Evolutionary conservation across 2,329 filamentous ascomycete genomes (phyloP).

Genomic region (Cladosporium sp.): DNA sequence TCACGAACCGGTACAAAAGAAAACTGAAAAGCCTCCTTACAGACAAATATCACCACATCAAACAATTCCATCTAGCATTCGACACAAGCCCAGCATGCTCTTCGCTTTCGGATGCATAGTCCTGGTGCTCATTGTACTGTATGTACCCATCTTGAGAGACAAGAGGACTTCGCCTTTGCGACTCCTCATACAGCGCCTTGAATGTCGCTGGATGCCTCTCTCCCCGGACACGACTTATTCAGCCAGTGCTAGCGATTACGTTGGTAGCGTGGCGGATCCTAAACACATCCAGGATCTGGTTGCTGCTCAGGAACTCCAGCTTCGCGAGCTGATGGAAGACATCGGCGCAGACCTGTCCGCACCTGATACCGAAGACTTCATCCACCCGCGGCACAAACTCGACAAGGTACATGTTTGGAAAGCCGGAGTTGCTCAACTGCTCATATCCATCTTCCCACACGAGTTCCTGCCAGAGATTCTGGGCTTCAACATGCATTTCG

Average conservation of each 20-base stretch:
- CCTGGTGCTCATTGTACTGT: not conserved
- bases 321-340: constrained; percentile 34
- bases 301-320: not conserved
- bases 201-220: not conserved
- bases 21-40: not conserved
- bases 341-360: constrained; percentile 37
- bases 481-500: constrained; percentile 54
- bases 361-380: constrained; percentile 35
- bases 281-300: not conserved
- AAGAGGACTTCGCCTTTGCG: not conserved
- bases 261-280: not conserved
- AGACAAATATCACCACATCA: not conserved
- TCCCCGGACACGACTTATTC: not conserved
- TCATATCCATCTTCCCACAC: constrained; percentile 50
- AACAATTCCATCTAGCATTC: not conserved
- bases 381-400: constrained; percentile 28
- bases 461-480: constrained; percentile 54
- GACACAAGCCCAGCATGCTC: not conserved
- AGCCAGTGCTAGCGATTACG: not conserved
- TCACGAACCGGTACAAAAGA: not conserved
- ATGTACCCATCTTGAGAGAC: not conserved
- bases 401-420: constrained; percentile 42
- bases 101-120: not conserved
- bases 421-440: constrained; percentile 47
- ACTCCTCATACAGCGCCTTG: not conserved